Base-by-base conservation (phyloP, 2,329 filamentous ascomycete genomes). In the Colletotrichum sp. region DNA sequence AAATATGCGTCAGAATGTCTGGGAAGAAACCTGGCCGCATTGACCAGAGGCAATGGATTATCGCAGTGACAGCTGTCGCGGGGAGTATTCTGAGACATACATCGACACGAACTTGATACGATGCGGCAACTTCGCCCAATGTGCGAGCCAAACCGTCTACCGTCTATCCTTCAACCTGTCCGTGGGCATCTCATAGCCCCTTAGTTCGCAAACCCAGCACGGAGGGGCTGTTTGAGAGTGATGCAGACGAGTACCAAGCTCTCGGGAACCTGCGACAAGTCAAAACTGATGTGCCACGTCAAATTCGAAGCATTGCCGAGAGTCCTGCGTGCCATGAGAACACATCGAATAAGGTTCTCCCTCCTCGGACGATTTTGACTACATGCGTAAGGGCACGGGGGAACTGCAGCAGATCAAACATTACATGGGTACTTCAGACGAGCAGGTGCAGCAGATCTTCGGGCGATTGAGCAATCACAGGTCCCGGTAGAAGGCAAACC, bases 401-500 rank as follows among this genome's bases (percentile, higher is more conserved):
- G 32, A 55, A n/a, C 36, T 15, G 52, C 67, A 67, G 74, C 39
- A 75, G 74, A 76, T 75, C 74, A 71, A 48, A 71, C 71, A 61
- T 8, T 44, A 6, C 28, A 59, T 9, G 32, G 34, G 66, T 39
- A 75, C 48, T 28, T 61, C 44, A 34, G 74, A 63, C 44, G 59
- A 71, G 65, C 65, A 36, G 4, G 8, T 13, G 36, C 72, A 57
- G 67, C 36, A 63, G 57, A 70, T 63, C 57, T 30, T 25, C 15
- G 13, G 27, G 65, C 22, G 16, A 34, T 63, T 22, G 61, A 27
- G 32, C 30, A 19, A 7, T 8, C 15, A 28, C 12, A 28, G 61
- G 32, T 39, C 61, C n/a, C 16, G n/a, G 6, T 22, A 34, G 1
- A 32, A 34, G 13, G 11, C 28, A 28, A 30, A 63, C 7, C 30